These are phyloP conservation scores for Capsella bursapastoris DNA, from an alignment of 345 rosid species.

Conservation along the genomic window DNA sequence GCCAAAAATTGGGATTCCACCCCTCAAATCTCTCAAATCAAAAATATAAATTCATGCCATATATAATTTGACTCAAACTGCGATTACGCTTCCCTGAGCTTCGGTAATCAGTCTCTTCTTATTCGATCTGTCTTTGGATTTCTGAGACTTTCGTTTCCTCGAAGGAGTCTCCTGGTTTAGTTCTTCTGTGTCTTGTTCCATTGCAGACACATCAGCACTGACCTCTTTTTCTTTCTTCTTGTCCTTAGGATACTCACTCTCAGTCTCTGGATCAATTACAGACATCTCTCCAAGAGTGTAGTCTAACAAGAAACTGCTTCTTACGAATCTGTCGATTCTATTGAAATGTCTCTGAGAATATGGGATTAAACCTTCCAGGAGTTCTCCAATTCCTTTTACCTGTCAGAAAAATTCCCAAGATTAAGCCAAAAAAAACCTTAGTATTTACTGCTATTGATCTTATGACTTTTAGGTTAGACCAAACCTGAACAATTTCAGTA, in stretches of 20 bases:
- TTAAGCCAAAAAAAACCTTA: conserved; percentile 31
- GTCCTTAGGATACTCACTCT: conserved; percentile 21
- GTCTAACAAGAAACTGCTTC: conserved; percentile 90
- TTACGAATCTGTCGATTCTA: conserved; percentile 84
- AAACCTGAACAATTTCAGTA: conserved; percentile 77
- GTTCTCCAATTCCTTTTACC: conserved; percentile 82
- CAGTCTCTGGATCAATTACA: conserved; percentile 65
- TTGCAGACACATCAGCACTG: conserved; percentile 26
- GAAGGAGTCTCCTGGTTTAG: conserved; percentile 43
- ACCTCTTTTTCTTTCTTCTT: conserved; percentile 27
- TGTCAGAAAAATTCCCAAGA: conserved; percentile 35
- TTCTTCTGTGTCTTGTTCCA: conserved; percentile 40
- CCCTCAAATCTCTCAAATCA: conserved; percentile 5
- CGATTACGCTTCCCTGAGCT: conserved; percentile 44
- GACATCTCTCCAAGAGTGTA: conserved; percentile 87
- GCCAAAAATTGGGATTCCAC: conserved; percentile 27
- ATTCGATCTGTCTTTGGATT: conserved; percentile 50
- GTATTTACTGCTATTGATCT: background rate
- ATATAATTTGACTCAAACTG: conserved; percentile 41
- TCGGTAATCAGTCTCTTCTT: conserved; percentile 63
- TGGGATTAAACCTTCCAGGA: conserved; percentile 87
- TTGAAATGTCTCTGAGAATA: conserved; percentile 89
- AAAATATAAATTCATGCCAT: conserved; percentile 5
- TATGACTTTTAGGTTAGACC: conserved; percentile 8
- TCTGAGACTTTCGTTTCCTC: conserved; percentile 69